Evolutionary conservation across 192 early-diverging fungal genomes (phyloP).

Genomic region (Coemansia interrupta): DNA sequence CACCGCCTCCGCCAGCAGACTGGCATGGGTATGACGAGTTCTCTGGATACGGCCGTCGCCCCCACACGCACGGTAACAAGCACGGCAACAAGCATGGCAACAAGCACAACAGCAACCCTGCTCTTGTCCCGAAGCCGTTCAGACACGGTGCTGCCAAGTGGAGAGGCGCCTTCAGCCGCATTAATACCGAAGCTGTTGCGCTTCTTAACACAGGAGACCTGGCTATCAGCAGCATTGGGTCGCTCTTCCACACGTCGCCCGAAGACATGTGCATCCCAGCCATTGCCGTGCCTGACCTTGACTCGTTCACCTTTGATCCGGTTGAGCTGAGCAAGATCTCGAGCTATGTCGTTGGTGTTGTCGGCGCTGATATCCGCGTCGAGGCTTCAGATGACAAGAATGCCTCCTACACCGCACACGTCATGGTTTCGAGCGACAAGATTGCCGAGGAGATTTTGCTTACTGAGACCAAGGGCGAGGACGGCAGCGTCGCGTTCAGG

Average conservation of each 20-base stretch:
- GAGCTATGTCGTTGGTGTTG: constrained; percentile 29
- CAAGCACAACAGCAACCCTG: neutral
- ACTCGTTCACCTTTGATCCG: constrained; percentile 25
- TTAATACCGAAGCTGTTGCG: constrained; percentile 28
- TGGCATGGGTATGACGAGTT: too few species aligned
- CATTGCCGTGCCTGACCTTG: constrained; percentile 31
- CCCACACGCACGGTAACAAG: neutral
- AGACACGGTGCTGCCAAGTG: constrained; percentile 15
- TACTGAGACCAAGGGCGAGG: constrained; percentile 19
- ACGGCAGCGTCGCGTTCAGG: constrained; percentile 31
- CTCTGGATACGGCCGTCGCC: too few species aligned
- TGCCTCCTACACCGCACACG: constrained; percentile 34
- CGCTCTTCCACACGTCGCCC: constrained; percentile 12
- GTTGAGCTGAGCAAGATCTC: constrained; percentile 37
- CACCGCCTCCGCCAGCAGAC: neutral
- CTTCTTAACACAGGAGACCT: constrained; percentile 30
- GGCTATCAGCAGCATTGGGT: constrained; percentile 8
- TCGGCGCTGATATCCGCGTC: constrained; percentile 41
- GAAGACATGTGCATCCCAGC: constrained; percentile 35
- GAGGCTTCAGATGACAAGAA: constrained; percentile 19
- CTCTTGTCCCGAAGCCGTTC: neutral
- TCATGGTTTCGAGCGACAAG: constrained; percentile 34
- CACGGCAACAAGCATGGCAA: neutral
- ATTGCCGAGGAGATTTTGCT: constrained; percentile 41
- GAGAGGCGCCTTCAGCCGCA: constrained; percentile 11